phyloP scores from a whole-genome alignment of 805 yeast genomes.

The Suhomyces pyralidae region DNA sequence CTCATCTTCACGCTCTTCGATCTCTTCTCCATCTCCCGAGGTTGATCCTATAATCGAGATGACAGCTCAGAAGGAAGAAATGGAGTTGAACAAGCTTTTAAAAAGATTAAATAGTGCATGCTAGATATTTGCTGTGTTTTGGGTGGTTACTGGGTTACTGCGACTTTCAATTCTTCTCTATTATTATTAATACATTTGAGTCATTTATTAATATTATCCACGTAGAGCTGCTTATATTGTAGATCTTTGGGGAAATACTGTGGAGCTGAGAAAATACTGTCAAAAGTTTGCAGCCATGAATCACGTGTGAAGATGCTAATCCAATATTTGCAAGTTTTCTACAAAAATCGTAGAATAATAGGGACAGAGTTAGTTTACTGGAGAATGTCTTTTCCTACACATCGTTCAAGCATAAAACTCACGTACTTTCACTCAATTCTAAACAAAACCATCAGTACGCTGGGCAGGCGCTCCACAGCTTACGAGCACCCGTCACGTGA shows the following conservation, averaged over 20 bases:
- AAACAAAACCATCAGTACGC: too few relatives aligned
- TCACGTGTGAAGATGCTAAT: background rate
- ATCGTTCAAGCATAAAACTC: background rate
- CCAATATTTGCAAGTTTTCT: background rate
- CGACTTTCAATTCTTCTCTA: conserved; percentile 1
- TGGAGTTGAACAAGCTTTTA: conserved; percentile 25
- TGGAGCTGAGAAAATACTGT: background rate
- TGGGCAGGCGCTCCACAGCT: background rate
- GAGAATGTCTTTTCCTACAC: background rate
- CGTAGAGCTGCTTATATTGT: too few relatives aligned
- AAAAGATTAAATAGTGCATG: conserved; percentile 7
- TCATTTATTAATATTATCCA: too few relatives aligned
- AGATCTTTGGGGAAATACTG: background rate
- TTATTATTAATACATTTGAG: conserved; percentile 1
- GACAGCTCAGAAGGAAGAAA: conserved; percentile 34
- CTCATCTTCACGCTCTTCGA: conserved; percentile 3
- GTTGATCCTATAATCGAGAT: conserved; percentile 36
- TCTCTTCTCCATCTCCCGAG: conserved; percentile 4
- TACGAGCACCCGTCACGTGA: background rate
- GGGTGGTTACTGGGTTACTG: conserved; percentile 4
- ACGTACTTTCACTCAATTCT: background rate
- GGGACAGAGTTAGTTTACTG: background rate
- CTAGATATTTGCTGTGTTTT: background rate
- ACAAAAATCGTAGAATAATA: background rate
- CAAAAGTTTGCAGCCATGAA: background rate